Base-by-base conservation (phyloP, 1,284 basidiomycete genomes). In the Sporisorium graminicola region DNA sequence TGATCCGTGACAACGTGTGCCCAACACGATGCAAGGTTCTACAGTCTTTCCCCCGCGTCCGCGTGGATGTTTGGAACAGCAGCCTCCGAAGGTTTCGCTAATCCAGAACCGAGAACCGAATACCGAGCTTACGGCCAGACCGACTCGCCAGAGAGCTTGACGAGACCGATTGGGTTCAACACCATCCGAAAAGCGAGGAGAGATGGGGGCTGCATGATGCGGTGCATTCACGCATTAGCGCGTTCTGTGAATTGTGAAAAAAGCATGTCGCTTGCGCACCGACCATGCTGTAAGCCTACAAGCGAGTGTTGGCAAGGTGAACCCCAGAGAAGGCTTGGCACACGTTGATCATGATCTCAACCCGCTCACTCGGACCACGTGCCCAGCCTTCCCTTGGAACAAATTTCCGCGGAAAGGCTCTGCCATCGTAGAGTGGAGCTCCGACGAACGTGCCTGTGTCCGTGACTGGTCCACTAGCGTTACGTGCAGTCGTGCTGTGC, bases 161-260 rank as follows among this genome's bases (percentile, higher is more conserved):
- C 29, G 24, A 29, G 26, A 29, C 16, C 37, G 20, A 10, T 51
- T 22, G 26, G 31, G n/a, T 29, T 31, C 22, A 26, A 31, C 18
- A 31, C 29, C 29, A 26, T 47, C n/a, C n/a, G 37, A 46, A 22
- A 29, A 56, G 54, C 54, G 43, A 37, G 56, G 56, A 4, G 18
- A n/a, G 37, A 40, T 27, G 22, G 40, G 27, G 5, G n/a, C n/a
- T 27, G 37, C 26, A 56, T 31, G 42, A 14, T 46, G 54, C 54
- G 40, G 14, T 46, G 54, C 40, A 55, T 44, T 9, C 40, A 24
- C 46, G 54, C 54, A 56, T 56, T 56, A 56, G 54, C 42, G 42
- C n/a, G n/a, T n/a, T n/a, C n/a, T n/a, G n/a, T n/a, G n/a, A n/a
- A n/a, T n/a, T n/a, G n/a, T n/a, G n/a, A n/a, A 29, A 13, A 29